Evolutionary conservation across 2,329 filamentous ascomycete species (phyloP).

Genomic region (Ophiostoma perfectum): DNA sequence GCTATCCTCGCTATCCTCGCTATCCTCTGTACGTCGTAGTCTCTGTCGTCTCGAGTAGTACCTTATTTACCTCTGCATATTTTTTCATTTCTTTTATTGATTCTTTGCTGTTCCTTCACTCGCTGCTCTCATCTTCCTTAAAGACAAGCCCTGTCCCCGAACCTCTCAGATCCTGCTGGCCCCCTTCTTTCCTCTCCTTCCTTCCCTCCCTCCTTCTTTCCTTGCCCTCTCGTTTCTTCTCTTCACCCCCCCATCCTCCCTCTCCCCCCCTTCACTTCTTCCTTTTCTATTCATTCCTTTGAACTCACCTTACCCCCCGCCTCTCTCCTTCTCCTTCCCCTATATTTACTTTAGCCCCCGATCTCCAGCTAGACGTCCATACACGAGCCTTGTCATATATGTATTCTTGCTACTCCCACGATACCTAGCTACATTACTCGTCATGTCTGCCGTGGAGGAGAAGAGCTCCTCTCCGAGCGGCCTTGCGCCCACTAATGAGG

Average conservation of each 20-base stretch:
- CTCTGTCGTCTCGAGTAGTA: neutral
- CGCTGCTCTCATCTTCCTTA: constrained; percentile 14
- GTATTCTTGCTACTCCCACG: neutral
- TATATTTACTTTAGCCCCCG: neutral
- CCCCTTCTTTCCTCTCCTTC: neutral
- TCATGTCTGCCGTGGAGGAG: constrained; percentile 14
- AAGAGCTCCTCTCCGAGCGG: constrained; percentile 3
- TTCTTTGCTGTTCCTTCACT: constrained; percentile 10
- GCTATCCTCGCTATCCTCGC: constrained; percentile 1
- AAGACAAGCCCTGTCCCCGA: constrained; percentile 16
- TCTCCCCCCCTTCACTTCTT: neutral
- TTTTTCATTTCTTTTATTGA: neutral
- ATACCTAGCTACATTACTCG: neutral
- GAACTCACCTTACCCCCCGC: neutral
- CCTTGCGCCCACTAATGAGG: constrained; percentile 4
- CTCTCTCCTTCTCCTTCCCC: constrained; percentile 5
- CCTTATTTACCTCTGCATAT: neutral
- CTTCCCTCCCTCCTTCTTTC: neutral
- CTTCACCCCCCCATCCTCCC: neutral
- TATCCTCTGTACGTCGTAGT: constrained; percentile 12
- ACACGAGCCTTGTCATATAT: neutral
- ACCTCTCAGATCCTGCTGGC: neutral
- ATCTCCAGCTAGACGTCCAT: neutral
- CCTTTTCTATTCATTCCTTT: constrained; percentile 1
- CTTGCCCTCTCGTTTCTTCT: neutral